phyloP scores from a whole-genome alignment of 1,139 yeast genomes.

The Pneumocystis oryctolagi region DNA sequence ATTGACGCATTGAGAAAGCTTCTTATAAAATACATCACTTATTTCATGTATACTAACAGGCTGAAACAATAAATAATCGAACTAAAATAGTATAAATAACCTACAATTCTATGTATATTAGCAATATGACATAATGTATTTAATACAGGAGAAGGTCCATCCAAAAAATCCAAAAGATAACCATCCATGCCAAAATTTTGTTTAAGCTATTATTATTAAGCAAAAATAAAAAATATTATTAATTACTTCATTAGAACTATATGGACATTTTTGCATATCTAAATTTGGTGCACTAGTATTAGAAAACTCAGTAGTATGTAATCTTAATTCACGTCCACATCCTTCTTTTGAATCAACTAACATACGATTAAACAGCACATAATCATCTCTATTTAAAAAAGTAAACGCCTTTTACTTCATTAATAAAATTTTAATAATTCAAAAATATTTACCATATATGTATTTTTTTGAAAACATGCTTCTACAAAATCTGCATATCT shows the following conservation, averaged over 20 bases:
- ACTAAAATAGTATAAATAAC: not conserved
- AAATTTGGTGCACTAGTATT: constrained; percentile 17
- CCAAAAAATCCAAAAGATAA: constrained; percentile 50
- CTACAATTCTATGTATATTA: constrained; percentile 36
- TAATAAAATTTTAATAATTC: not conserved
- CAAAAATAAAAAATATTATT: constrained; percentile 38
- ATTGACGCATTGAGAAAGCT: not conserved
- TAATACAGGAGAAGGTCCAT: constrained; percentile 64
- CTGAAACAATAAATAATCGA: not conserved
- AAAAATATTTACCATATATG: constrained; percentile 25
- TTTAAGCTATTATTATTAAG: not conserved
- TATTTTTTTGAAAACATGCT: constrained; percentile 39
- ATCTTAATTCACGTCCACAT: constrained; percentile 23
- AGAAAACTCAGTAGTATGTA: constrained; percentile 35
- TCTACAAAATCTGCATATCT: constrained; percentile 43
- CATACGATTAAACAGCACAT: constrained; percentile 29
- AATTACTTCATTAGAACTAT: constrained; percentile 28
- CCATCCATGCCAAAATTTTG: constrained; percentile 35
- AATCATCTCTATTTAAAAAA: constrained; percentile 31
- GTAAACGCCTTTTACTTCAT: constrained; percentile 35
- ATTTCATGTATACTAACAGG: not conserved
- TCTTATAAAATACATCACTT: not conserved
- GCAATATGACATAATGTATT: constrained; percentile 54
- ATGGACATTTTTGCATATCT: constrained; percentile 18
- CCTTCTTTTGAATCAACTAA: constrained; percentile 24